These are phyloP conservation scores for Fusarium sp. DNA, from an alignment of 2,329 filamentous ascomycete species.

Conservation along the genomic window DNA sequence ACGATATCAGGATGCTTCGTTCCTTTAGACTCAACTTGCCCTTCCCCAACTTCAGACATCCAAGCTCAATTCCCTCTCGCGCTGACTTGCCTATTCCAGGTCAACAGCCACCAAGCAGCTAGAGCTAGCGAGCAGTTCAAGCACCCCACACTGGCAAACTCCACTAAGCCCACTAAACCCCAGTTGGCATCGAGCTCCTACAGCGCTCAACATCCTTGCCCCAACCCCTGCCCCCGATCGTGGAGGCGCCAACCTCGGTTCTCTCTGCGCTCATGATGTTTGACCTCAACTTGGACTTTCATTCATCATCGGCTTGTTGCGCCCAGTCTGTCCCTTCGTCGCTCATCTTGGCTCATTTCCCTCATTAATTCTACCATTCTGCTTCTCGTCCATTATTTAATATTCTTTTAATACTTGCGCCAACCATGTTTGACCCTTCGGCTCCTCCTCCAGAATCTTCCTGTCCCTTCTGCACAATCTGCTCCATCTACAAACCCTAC, in stretches of 20 bases:
- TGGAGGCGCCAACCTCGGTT: slow-evolving; percentile 32
- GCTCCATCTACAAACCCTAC: slow-evolving; percentile 64
- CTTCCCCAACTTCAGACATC: background rate
- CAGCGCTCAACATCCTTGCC: no score
- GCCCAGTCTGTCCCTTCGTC: background rate
- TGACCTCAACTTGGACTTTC: slow-evolving; percentile 6
- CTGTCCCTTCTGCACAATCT: slow-evolving; percentile 77
- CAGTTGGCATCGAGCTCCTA: background rate
- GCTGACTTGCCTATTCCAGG: slow-evolving; percentile 4
- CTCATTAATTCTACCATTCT: background rate
- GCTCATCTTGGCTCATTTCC: background rate
- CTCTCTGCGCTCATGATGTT: slow-evolving; percentile 32
- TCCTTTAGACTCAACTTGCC: no score
- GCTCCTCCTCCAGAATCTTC: slow-evolving; percentile 50
- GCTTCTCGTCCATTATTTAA: background rate
- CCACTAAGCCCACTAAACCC: slow-evolving; percentile 19
- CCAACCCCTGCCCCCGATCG: slow-evolving; percentile 34
- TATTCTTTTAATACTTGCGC: no score
- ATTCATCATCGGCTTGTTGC: background rate
- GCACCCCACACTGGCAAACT: slow-evolving; percentile 36
- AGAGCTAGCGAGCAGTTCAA: slow-evolving; percentile 25
- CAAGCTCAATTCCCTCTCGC: background rate
- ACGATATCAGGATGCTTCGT: background rate
- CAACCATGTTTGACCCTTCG: slow-evolving; percentile 56
- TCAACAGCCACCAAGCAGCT: slow-evolving; percentile 17